Evolutionary conservation across 306 rosid species (phyloP).

Genomic region (Rosa rugosa): DNA sequence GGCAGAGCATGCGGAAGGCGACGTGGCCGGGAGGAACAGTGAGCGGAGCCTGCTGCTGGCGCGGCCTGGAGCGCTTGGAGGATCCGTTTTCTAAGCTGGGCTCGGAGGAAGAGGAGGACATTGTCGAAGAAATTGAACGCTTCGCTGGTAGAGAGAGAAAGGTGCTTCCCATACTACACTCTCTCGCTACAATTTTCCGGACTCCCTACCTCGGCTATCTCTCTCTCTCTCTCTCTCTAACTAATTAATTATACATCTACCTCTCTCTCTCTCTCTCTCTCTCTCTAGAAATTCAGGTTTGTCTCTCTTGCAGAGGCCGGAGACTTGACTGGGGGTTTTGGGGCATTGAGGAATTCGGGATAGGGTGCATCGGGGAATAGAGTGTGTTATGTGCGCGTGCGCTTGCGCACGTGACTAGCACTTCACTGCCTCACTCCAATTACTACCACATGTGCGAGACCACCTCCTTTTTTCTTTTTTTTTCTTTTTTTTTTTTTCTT

Average conservation of each 20-base stretch:
- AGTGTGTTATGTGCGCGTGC: too few relatives aligned
- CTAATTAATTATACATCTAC: not conserved
- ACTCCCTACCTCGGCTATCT: not conserved
- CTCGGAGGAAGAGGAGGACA: conserved; percentile 36
- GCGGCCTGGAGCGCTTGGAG: conserved; percentile 61
- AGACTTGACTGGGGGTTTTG: too few relatives aligned
- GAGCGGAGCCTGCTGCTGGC: conserved; percentile 37
- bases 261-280: not conserved
- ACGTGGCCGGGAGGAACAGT: conserved; percentile 61
- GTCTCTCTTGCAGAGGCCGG: too few relatives aligned
- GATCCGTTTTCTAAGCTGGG: conserved; percentile 46
- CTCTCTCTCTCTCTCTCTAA: conserved; percentile 6
- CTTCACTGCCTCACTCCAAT: too few relatives aligned
- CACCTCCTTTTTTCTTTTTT: too few relatives aligned
- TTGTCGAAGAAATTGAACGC: conserved; percentile 41
- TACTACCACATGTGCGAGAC: too few relatives aligned
- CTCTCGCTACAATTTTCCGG: not conserved
- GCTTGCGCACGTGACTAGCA: too few relatives aligned
- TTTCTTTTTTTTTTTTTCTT: too few relatives aligned
- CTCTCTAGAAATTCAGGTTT: too few relatives aligned
- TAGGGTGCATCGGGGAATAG: too few relatives aligned
- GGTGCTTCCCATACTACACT: conserved; percentile 63
- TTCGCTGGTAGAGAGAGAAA: conserved; percentile 65
- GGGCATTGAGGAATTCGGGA: too few relatives aligned
- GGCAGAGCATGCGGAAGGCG: conserved; percentile 85